Evolutionary conservation across 1,284 basidiomycete genomes (phyloP).

Genomic region (Heterobasidion occidentale): DNA sequence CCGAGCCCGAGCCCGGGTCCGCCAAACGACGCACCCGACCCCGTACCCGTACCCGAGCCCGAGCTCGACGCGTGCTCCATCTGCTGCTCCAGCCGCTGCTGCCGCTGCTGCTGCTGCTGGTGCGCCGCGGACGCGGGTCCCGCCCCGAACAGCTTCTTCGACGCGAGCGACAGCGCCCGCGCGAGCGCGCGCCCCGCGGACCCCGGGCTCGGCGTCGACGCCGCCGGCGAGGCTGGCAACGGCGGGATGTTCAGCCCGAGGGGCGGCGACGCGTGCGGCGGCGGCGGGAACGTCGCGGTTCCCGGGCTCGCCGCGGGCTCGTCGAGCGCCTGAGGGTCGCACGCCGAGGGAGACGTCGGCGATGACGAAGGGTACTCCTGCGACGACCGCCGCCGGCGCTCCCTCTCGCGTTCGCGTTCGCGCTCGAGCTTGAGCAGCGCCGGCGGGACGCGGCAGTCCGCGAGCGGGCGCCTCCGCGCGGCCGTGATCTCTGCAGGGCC

Average conservation of each 20-base stretch:
- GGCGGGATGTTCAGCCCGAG: slow-evolving; percentile 35
- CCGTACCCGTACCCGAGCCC: not conserved
- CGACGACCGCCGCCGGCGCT: not conserved
- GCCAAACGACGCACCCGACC: not conserved
- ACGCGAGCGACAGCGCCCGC: slow-evolving; percentile 81
- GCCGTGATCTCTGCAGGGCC: slow-evolving; percentile 50
- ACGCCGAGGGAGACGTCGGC: not conserved
- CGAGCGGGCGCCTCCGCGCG: slow-evolving; percentile 47
- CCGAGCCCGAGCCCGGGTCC: slow-evolving; percentile 23
- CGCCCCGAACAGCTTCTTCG: slow-evolving; percentile 84
- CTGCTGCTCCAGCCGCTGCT: not conserved
- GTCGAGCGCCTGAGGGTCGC: slow-evolving; percentile 25
- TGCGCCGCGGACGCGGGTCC: slow-evolving; percentile 9
- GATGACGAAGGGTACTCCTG: not conserved
- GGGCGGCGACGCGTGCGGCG: slow-evolving; percentile 71
- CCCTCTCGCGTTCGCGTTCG: not conserved
- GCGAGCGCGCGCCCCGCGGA: slow-evolving; percentile 43
- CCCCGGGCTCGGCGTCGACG: not conserved
- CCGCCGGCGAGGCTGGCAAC: not conserved
- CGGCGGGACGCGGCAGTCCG: slow-evolving; percentile 44
- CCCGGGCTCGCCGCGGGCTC: not conserved
- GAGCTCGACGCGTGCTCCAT: not conserved
- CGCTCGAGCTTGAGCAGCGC: slow-evolving; percentile 15
- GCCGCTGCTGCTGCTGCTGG: not conserved
- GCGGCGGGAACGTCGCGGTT: slow-evolving; percentile 32